Base-by-base conservation (phyloP, 352 stramenopile genomes). In the Pythium rhizo-oryzae region DNA sequence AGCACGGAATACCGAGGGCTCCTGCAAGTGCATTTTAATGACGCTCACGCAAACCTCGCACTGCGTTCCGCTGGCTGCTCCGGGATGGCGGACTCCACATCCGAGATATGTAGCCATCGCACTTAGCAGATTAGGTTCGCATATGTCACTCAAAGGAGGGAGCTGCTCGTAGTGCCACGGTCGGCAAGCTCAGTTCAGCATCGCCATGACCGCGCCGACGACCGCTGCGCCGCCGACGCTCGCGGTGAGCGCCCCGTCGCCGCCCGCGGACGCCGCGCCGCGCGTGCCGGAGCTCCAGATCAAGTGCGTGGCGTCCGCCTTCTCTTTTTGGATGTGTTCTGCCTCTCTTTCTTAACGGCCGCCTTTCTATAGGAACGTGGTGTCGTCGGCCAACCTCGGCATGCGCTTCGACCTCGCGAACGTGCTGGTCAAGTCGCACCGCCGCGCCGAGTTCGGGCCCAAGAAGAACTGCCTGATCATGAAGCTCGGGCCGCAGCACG, bases 401-500 rank as follows among this genome's bases (percentile, higher is more conserved):
- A 87, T 93, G 82, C 85, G 85, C 52, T 93, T 93, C 69, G 85
- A 93, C 72, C 71, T 93, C 53, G 75, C 77, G 30, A 87, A 78
- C 46, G 72, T 93, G 11, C 62, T 92, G 62, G 69, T 81, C 65
- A 95, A 94, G 73, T 93, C 87, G 18, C 82, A 91, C 52, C 81
- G 83, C 59, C 74, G 72, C 24, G 85, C 85, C 9, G 87, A 95
- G 75, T 76, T 93, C 35, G 83, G 92, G 30, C 83, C 87, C 24
- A 95, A 93, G 78, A 92, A 93, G 61, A 95, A 95, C 74, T 95
- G 87, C 59, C 78, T 95, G 19, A 64, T 95, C 13, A 91, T 95
- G 80, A 95, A 95, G 71, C 70, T 95, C 43, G 24, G 43, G 28
- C 12, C 30, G 6, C 21, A 41, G 53, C 50, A 80, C 44, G 67